Percentiles rank a stretch among this genome's conserved stretches.
phyloP scores from a whole-genome alignment of 139 green algal genomes.

The Picochlorum sp. region DNA sequence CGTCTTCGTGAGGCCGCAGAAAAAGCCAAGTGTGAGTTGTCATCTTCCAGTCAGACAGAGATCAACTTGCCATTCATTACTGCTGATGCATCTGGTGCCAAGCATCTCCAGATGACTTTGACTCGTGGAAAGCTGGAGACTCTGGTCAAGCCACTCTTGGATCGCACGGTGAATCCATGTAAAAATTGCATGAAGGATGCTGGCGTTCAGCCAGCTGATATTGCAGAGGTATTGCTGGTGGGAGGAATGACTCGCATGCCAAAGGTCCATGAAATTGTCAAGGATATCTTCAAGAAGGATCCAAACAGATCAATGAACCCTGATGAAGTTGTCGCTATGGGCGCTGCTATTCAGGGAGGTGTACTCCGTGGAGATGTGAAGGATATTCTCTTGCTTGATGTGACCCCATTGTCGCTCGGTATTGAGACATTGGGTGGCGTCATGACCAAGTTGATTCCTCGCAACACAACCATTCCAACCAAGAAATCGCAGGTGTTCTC shows the following conservation, averaged over 20 bases:
- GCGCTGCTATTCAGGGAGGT: constrained; percentile 92
- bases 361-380: constrained; percentile 92
- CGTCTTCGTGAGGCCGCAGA: constrained; percentile 85
- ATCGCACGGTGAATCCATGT: constrained; percentile 91
- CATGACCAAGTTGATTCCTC: constrained; percentile 95
- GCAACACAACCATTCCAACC: constrained; percentile 99
- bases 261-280: constrained; percentile 83
- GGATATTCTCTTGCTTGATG: constrained; percentile 98
- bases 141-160: constrained; percentile 75
- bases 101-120: constrained; percentile 30
- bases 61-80: constrained; percentile 99
- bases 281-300: constrained; percentile 85
- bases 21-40: constrained; percentile 98
- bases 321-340: constrained; percentile 97
- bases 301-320: constrained; percentile 91
- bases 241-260: constrained; percentile 98
- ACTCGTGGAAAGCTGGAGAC: constrained; percentile 77
- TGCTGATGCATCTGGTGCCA: constrained; percentile 73
- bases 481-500: constrained; percentile 96
- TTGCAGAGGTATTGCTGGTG: constrained; percentile 96
- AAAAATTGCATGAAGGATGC: constrained; percentile 81
- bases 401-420: constrained; percentile 92
- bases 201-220: constrained; percentile 72
- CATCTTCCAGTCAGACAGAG: constrained; percentile 75
- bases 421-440: constrained; percentile 99